Evolutionary conservation across 2,329 filamentous ascomycete genomes (phyloP).

Genomic region (Tolypocladium tropicale): DNA sequence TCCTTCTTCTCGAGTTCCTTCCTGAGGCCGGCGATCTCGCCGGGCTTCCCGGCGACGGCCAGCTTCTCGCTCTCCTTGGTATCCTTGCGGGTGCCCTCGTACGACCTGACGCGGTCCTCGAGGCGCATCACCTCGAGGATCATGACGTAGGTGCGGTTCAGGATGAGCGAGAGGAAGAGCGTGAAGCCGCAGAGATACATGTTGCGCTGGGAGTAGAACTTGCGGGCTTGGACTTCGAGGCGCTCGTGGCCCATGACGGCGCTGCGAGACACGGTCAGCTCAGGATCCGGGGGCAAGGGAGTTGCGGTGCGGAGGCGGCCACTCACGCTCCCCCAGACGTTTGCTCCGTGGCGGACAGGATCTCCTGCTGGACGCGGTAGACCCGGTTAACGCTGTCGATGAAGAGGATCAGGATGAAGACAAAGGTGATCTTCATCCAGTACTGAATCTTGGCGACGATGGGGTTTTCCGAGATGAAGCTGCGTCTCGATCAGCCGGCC

Average conservation of each 20-base stretch:
- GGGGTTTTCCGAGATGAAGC: conserved; percentile 87
- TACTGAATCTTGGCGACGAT: conserved; percentile 89
- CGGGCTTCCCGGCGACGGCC: conserved; percentile 60
- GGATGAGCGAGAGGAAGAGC: conserved; percentile 94
- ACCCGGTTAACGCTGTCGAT: conserved; percentile 93
- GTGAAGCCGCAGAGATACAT: conserved; percentile 99
- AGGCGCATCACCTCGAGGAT: conserved; percentile 85
- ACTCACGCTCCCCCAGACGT: conserved; percentile 34
- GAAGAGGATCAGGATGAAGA: conserved; percentile 97
- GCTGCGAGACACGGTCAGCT: conserved; percentile 13
- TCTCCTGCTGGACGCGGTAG: conserved; percentile 89
- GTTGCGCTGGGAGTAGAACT: conserved; percentile 99
- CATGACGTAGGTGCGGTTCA: conserved; percentile 98
- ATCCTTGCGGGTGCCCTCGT: conserved; percentile 49
- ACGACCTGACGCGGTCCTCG: conserved; percentile 80
- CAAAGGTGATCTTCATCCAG: conserved; percentile 96
- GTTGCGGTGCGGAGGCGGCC: neutral
- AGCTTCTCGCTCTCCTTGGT: conserved; percentile 63
- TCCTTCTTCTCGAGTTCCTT: conserved; percentile 71
- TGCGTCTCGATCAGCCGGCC: conserved; percentile 18
- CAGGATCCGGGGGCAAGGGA: neutral
- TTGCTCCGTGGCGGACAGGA: conserved; percentile 59
- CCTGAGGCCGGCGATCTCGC: conserved; percentile 61
- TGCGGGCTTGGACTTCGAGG: conserved; percentile 96
- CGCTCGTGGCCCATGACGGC: conserved; percentile 82